Conservation (phyloP, 306 rosid genomes). For the Cyclanthera cordifolia region DNA sequence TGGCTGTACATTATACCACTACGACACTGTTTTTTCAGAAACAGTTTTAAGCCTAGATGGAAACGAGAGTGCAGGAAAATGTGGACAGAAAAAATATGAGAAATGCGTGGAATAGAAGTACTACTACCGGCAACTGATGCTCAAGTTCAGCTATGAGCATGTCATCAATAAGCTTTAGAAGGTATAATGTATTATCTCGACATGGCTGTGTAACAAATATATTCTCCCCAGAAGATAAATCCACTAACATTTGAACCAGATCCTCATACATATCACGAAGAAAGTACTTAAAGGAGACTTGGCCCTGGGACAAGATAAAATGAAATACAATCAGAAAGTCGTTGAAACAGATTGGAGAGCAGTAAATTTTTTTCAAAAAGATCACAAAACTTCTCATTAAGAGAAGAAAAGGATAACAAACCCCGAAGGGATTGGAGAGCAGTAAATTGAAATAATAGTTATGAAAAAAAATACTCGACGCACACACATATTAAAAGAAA, state of each 20-base stretch:
- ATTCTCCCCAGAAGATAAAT: conserved; percentile 62
- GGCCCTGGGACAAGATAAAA: conserved; percentile 41
- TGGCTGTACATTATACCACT: neutral
- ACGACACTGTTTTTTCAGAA: neutral
- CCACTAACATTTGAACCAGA: conserved; percentile 55
- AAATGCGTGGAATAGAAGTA: neutral
- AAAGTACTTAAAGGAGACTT: conserved; percentile 33
- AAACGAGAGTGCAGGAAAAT: neutral
- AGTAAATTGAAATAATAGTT: conserved; percentile 2
- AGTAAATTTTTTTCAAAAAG: no score
- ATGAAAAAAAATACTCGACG: neutral
- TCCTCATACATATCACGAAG: conserved; percentile 80
- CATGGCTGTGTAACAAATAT: conserved; percentile 73
- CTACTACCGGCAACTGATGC: conserved; percentile 67
- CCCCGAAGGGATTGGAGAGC: conserved; percentile 12
- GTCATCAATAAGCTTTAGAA: conserved; percentile 78
- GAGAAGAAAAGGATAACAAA: no score
- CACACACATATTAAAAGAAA: neutral
- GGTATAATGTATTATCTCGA: conserved; percentile 80
- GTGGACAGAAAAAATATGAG: neutral
- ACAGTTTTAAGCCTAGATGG: neutral
- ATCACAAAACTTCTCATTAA: no score
- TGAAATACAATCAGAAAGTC: conserved; percentile 16
- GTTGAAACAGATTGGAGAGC: conserved; percentile 12
- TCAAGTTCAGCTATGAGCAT: conserved; percentile 74